A percentile compares a stretch with the other conserved stretches of the same genome.
Evolutionary conservation across 345 rosid species (phyloP).

Genomic region (Syzygium grande): DNA sequence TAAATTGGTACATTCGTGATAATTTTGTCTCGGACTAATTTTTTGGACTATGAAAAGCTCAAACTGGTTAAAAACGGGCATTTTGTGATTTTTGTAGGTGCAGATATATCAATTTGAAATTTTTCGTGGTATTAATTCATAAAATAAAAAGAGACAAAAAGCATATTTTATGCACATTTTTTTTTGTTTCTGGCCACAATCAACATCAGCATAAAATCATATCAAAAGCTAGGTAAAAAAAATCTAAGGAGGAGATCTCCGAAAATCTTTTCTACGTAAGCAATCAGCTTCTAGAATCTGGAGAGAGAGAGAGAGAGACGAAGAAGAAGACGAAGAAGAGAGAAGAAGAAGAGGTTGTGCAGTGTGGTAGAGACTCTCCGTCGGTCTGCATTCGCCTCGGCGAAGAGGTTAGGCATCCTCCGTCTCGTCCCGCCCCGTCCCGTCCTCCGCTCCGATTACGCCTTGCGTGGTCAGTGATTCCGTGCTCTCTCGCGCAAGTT

Average conservation of each 20-base stretch:
- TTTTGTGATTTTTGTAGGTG: no score
- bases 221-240: not conserved
- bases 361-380: not conserved
- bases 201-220: not conserved
- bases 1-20: no score
- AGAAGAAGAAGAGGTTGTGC: not conserved
- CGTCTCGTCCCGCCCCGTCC: not conserved
- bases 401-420: not conserved
- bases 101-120: no score
- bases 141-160: not conserved
- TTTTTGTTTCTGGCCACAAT: not conserved
- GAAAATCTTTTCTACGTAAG: not conserved
- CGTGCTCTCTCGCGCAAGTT: not conserved
- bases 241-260: not conserved
- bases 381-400: not conserved
- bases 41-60: no score
- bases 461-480: not conserved
- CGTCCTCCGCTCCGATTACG: not conserved
- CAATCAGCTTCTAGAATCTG: not conserved
- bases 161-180: not conserved
- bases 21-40: rapidly evolving
- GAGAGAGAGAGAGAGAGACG: not conserved
- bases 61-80: no score
- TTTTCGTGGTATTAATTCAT: no score
- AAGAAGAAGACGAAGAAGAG: not conserved